Evolutionary conservation across 257 asterid species (phyloP).

Genomic region (Solanum neorickii): DNA sequence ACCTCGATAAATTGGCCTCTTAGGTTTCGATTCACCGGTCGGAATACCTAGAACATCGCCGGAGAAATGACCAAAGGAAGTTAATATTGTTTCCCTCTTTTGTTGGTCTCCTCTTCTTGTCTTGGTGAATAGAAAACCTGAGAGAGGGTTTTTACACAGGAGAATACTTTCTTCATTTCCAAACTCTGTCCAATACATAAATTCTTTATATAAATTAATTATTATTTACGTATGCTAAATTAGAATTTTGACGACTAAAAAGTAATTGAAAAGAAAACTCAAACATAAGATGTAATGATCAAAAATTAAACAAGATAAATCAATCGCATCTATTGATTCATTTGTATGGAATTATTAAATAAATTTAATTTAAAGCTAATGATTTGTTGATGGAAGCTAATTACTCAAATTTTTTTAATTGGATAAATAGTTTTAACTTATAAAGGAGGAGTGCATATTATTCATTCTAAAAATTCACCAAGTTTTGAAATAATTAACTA

Average conservation of each 20-base stretch:
- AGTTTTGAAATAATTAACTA: not conserved
- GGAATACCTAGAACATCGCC: not conserved
- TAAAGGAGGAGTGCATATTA: not conserved
- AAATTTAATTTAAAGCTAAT: too few relatives aligned
- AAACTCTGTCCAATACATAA: too few relatives aligned
- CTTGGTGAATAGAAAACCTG: constrained; percentile 8
- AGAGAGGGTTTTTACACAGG: constrained; percentile 23
- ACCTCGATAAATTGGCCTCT: constrained; percentile 8
- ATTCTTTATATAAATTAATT: too few relatives aligned
- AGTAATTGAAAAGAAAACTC: too few relatives aligned
- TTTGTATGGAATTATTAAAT: too few relatives aligned
- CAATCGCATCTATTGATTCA: too few relatives aligned
- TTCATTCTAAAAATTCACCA: not conserved
- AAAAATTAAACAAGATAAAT: too few relatives aligned
- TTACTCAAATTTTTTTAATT: too few relatives aligned
- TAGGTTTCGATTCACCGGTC: constrained; percentile 12
- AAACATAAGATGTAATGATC: too few relatives aligned
- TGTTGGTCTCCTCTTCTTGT: not conserved
- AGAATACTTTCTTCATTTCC: not conserved
- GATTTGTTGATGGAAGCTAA: not conserved
- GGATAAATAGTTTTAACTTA: too few relatives aligned
- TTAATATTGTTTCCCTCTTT: not conserved
- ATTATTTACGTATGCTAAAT: too few relatives aligned
- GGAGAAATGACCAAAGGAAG: not conserved
- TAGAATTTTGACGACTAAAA: too few relatives aligned